Base-by-base conservation (phyloP, 768 basidiomycete species). In the Strobilomyces confusus region DNA sequence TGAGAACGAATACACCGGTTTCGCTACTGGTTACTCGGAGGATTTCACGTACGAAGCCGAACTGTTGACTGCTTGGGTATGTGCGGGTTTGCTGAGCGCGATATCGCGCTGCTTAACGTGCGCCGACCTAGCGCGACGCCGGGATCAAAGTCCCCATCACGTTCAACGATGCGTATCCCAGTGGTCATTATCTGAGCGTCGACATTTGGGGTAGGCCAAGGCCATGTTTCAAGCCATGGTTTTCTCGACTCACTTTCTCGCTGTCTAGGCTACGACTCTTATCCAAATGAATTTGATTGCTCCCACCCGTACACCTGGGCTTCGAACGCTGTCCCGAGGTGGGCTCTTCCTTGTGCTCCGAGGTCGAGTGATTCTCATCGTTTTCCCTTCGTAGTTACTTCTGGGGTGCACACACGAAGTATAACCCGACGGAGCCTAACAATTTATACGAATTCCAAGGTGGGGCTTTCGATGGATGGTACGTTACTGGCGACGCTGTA, bases 251-350 rank as follows among this genome's bases (percentile, higher is more conserved):
- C 32, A 51, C 29, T 36, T 30, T 26, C 9, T 30, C 13, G 36
- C 37, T 33, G 12, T 44, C 30, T 44, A 66, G 61, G 59, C 20
- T 61, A 61, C 17, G 63, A 65, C 9, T 56, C 48, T 25, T 80
- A 80, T 55, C 78, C 79, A 2, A 77, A 79, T 51, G 77, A 77
- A 1, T 82, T 82, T 57, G 78, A 82, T 60, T 82, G 81, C 58
- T 71, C 75, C 1, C 54, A 76, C 51, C 79, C 80, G 1, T 57
- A 75, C 38, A 64, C 57, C 9, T 81, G 81, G 81, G 55, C 67
- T 15, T 46, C 77, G 1, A 62, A 72, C 46, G 74, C 73, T 23
- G 78, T 80, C 34, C 73, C 77, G 12, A 68, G 70, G 76, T 63
- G 44, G 46, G 55, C 45, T 33, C 17, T 49, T 41, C 23, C 8